Conservation (phyloP, 306 rosid genomes). For the Vigna angularis region DNA sequence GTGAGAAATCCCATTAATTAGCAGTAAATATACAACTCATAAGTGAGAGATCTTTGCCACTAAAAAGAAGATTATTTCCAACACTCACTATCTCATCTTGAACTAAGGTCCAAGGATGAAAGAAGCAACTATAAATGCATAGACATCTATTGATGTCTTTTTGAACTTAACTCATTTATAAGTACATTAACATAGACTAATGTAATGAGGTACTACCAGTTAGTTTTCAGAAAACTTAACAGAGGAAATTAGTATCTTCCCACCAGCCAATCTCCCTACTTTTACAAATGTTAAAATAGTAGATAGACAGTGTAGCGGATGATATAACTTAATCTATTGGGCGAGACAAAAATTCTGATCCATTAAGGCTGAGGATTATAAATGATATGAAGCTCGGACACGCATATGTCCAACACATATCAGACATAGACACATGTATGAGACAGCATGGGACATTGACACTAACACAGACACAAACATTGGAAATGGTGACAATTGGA, state of each 20-base stretch:
- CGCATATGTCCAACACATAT: too few species aligned
- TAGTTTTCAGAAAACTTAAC: not conserved
- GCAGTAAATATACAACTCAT: conserved; percentile 15
- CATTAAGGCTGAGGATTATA: not conserved
- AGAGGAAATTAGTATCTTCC: not conserved
- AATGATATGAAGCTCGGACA: too few species aligned
- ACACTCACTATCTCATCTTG: not conserved
- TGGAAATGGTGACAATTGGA: not conserved
- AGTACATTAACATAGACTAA: not conserved
- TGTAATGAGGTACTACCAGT: not conserved
- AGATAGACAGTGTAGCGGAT: not conserved
- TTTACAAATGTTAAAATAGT: not conserved
- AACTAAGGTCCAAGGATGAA: not conserved
- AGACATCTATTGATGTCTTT: not conserved
- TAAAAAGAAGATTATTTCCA: not conserved
- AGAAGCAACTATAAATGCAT: not conserved
- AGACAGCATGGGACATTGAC: too few species aligned
- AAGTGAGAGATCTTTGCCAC: not conserved
- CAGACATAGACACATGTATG: too few species aligned
- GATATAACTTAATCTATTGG: not conserved
- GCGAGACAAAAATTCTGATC: not conserved
- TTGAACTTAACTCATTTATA: not conserved
- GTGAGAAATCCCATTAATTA: conserved; percentile 7
- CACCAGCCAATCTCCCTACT: not conserved
- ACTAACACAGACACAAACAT: too few species aligned